Conservation (phyloP, 306 rosid species). For the Corylus heterophylla region DNA sequence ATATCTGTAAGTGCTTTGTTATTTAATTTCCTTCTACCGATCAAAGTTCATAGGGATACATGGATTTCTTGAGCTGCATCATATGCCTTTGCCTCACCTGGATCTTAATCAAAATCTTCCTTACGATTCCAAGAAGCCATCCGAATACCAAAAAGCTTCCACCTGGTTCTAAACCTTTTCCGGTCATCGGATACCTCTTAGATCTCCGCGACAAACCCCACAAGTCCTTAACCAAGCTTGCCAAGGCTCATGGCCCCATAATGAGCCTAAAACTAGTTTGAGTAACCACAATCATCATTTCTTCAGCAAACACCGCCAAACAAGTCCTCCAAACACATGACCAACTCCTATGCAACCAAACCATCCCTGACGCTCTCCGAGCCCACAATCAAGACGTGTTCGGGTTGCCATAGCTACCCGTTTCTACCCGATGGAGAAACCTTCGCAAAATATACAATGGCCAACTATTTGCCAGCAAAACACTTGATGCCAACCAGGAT, state of each 20-base stretch:
- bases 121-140: neutral
- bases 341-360: constrained; percentile 33
- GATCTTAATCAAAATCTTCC: constrained; percentile 18
- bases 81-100: constrained; percentile 13
- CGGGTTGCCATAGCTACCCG: constrained; percentile 38
- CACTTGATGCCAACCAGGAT: constrained; percentile 30
- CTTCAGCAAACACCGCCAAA: constrained; percentile 43
- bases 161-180: constrained; percentile 47
- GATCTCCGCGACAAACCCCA: constrained; percentile 53
- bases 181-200: constrained; percentile 49
- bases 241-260: constrained; percentile 47
- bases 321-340: constrained; percentile 49
- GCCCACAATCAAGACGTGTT: constrained; percentile 28
- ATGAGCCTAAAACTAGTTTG: constrained; percentile 50
- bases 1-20: too few species aligned
- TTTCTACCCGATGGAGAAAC: constrained; percentile 39
- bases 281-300: constrained; percentile 42
- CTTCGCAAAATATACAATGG: constrained; percentile 39
- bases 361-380: constrained; percentile 21
- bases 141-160: constrained; percentile 31
- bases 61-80: constrained; percentile 11
- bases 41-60: neutral
- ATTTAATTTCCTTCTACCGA: neutral
- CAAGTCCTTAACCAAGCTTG: constrained; percentile 37
- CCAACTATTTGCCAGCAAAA: constrained; percentile 35